phyloP scores from a whole-genome alignment of 805 yeast genomes.

The Schwanniomyces vanrijiae region DNA sequence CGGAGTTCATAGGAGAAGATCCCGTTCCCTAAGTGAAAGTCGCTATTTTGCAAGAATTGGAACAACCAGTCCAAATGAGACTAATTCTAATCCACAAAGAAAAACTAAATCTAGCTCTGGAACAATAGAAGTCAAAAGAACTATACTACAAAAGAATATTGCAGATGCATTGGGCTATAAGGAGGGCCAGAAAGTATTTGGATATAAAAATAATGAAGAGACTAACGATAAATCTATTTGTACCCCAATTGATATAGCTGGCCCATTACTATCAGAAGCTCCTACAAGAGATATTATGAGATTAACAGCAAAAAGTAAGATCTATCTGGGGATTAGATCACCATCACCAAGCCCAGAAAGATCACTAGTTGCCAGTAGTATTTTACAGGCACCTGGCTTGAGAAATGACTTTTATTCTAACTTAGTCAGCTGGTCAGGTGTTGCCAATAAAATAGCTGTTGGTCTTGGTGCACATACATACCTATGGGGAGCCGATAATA shows the following conservation, averaged over 20 bases:
- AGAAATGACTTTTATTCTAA: slow-evolving; percentile 79
- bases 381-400: slow-evolving; percentile 60
- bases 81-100: neutral
- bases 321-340: neutral
- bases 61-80: neutral
- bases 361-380: slow-evolving; percentile 9
- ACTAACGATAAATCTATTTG: slow-evolving; percentile 9
- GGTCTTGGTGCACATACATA: slow-evolving; percentile 62
- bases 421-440: slow-evolving; percentile 68
- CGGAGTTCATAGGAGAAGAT: neutral
- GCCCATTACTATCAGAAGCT: slow-evolving; percentile 12
- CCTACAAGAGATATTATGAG: slow-evolving; percentile 10
- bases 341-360: slow-evolving; percentile 1
- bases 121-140: neutral
- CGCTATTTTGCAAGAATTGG: neutral
- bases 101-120: neutral
- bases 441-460: slow-evolving; percentile 54
- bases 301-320: slow-evolving; percentile 5
- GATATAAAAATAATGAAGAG: slow-evolving; percentile 15
- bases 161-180: slow-evolving; percentile 52
- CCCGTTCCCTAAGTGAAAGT: neutral
- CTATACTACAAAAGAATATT: slow-evolving; percentile 35
- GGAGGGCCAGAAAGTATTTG: slow-evolving; percentile 42
- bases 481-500: slow-evolving; percentile 56
- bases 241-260: slow-evolving; percentile 12